Conservation (phyloP, 2,329 filamentous ascomycete species). For the Aspergillus spinulosporus region DNA sequence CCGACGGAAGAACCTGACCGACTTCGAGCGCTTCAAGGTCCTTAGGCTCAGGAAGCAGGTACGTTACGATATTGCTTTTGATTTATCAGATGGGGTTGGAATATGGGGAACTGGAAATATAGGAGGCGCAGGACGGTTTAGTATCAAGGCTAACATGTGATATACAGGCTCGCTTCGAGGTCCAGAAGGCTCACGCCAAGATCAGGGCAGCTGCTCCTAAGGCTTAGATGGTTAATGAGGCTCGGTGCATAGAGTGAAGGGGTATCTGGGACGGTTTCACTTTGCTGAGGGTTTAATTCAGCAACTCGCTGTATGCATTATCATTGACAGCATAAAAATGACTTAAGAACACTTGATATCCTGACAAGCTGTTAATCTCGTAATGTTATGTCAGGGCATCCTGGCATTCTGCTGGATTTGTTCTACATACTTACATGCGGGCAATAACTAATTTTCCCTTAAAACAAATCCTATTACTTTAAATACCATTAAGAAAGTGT, state of each 20-base stretch:
- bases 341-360: conserved; percentile 47
- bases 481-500: neutral
- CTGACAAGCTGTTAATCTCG: conserved; percentile 23
- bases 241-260: conserved; percentile 47
- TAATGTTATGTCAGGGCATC: conserved; percentile 21
- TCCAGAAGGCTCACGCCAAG: conserved; percentile 94
- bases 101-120: neutral
- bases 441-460: conserved; percentile 10
- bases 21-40: conserved; percentile 99
- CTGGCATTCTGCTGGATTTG: conserved; percentile 21
- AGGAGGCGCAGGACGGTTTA: neutral
- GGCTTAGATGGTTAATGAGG: conserved; percentile 44
- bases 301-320: conserved; percentile 44
- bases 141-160: conserved; percentile 20
- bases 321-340: conserved; percentile 45
- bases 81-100: neutral
- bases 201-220: conserved; percentile 79
- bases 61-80: conserved; percentile 37
- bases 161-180: conserved; percentile 78
- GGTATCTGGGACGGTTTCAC: conserved; percentile 42
- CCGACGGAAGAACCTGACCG: conserved; percentile 86
- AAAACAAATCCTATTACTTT: neutral
- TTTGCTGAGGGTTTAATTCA: conserved; percentile 38
- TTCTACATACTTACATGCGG: conserved; percentile 14
- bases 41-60: conserved; percentile 99